A percentile compares a stretch with the other conserved stretches of the same genome.
Evolutionary conservation across 257 asterid species (phyloP).

Genomic region (Verbena officinalis): DNA sequence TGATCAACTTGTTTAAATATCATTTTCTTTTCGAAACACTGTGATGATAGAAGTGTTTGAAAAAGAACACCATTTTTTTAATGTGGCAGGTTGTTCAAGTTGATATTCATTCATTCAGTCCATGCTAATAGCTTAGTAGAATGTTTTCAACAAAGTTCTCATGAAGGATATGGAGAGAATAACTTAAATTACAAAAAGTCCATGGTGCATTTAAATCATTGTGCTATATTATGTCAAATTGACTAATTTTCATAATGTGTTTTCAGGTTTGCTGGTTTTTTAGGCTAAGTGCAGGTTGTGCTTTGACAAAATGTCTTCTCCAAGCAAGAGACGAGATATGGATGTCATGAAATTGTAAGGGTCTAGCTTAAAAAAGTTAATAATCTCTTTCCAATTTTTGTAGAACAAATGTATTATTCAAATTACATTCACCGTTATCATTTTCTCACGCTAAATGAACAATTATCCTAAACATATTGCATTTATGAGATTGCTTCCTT

Average conservation of each 20-base stretch:
- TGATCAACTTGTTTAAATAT: neutral
- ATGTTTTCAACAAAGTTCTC: neutral
- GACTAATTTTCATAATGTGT: neutral
- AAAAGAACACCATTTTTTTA: neutral
- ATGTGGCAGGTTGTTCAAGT: neutral
- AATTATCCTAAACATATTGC: neutral
- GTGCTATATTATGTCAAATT: too few relatives aligned
- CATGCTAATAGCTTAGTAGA: neutral
- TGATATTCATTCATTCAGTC: conserved; percentile 1
- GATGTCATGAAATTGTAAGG: conserved; percentile 95
- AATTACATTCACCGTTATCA: neutral
- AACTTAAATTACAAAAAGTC: too few relatives aligned
- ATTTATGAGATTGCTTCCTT: neutral
- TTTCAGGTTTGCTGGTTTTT: conserved; percentile 19
- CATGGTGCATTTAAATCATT: too few relatives aligned
- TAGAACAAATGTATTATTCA: neutral
- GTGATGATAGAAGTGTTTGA: neutral
- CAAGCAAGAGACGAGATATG: conserved; percentile 94
- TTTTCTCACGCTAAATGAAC: neutral
- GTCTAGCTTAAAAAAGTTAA: neutral
- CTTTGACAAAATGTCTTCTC: conserved; percentile 74
- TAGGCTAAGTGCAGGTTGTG: conserved; percentile 17
- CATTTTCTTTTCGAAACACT: neutral
- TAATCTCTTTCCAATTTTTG: neutral
- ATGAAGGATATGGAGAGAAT: neutral